A percentile compares a stretch with the other conserved stretches of the same genome.
Conservation (phyloP, 768 basidiomycete genomes). For the Boletales sp. region DNA sequence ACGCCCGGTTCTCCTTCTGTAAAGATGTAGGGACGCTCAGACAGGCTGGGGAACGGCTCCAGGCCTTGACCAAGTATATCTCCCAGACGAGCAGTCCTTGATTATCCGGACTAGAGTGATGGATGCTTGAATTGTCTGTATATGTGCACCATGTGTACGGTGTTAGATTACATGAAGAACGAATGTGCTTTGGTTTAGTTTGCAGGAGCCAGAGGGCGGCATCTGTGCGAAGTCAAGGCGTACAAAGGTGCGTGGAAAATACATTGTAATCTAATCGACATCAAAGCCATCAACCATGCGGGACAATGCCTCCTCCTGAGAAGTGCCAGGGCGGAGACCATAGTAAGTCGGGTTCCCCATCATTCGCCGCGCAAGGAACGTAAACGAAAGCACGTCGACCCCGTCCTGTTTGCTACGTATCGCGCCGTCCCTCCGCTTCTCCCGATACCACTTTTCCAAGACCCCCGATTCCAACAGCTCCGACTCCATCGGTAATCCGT, state of each 20-base stretch:
- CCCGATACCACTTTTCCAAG: conserved; percentile 46
- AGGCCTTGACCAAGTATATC: conserved; percentile 67
- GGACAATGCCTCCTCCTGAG: conserved; percentile 58
- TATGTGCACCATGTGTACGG: too few species aligned
- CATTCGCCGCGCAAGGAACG: conserved; percentile 71
- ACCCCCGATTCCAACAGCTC: conserved; percentile 50
- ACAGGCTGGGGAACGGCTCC: conserved; percentile 78
- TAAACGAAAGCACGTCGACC: conserved; percentile 76
- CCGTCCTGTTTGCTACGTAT: conserved; percentile 59
- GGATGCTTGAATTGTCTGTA: too few species aligned
- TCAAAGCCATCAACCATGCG: conserved; percentile 59
- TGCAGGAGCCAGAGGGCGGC: too few species aligned
- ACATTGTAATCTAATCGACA: not conserved
- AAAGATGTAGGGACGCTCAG: conserved; percentile 87
- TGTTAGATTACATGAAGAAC: too few species aligned
- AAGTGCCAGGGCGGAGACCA: conserved; percentile 41
- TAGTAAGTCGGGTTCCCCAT: conserved; percentile 85
- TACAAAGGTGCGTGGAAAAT: too few species aligned
- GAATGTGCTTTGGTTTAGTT: too few species aligned
- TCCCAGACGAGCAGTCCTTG: conserved; percentile 7
- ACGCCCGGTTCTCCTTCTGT: conserved; percentile 90
- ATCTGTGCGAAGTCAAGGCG: too few species aligned
- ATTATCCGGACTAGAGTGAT: too few species aligned
- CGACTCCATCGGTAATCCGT: conserved; percentile 90
- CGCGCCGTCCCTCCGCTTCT: conserved; percentile 34